These are phyloP conservation scores for Stipa capillata DNA, from an alignment of 176 grass and related monocot species.

Conservation along the genomic window DNA sequence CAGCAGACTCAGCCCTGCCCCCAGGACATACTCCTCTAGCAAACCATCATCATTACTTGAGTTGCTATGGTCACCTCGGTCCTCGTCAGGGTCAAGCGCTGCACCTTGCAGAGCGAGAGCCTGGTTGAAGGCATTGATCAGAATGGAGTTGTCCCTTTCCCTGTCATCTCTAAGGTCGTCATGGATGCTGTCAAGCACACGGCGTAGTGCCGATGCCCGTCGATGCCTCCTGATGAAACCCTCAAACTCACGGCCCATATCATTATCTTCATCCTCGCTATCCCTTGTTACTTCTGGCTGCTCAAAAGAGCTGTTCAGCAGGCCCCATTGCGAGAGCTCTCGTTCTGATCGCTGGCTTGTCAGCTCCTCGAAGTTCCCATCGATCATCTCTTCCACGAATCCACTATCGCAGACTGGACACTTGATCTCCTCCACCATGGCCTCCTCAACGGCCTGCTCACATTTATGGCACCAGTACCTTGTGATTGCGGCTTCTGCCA, in stretches of 20 bases:
- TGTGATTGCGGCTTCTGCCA: slow-evolving; percentile 46
- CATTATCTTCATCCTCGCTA: slow-evolving; percentile 62
- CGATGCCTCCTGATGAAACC: slow-evolving; percentile 72
- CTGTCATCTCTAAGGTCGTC: slow-evolving; percentile 52
- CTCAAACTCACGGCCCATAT: slow-evolving; percentile 72
- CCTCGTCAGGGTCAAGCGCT: slow-evolving; percentile 40
- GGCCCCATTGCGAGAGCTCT: slow-evolving; percentile 45
- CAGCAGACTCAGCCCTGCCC: slow-evolving; percentile 68
- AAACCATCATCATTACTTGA: slow-evolving; percentile 32
- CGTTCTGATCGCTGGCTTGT: slow-evolving; percentile 25
- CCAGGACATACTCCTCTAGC: slow-evolving; percentile 77
- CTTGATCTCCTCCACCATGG: slow-evolving; percentile 55
- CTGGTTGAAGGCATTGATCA: slow-evolving; percentile 88
- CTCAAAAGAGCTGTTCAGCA: slow-evolving; percentile 23
- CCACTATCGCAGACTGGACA: slow-evolving; percentile 65
- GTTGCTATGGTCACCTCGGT: slow-evolving; percentile 18
- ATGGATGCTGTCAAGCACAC: slow-evolving; percentile 70
- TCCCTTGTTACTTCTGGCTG: slow-evolving; percentile 23
- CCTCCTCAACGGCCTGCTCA: slow-evolving; percentile 35
- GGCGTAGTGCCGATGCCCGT: slow-evolving; percentile 50
- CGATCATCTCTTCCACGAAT: slow-evolving; percentile 70
- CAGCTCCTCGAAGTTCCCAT: slow-evolving; percentile 41
- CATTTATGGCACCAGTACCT: slow-evolving; percentile 88
- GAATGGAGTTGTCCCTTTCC: slow-evolving; percentile 48
- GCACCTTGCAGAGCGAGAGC: slow-evolving; percentile 60